These are phyloP conservation scores for Wickerhamomyces pijperi DNA, from an alignment of 805 yeast species.

Conservation along the genomic window DNA sequence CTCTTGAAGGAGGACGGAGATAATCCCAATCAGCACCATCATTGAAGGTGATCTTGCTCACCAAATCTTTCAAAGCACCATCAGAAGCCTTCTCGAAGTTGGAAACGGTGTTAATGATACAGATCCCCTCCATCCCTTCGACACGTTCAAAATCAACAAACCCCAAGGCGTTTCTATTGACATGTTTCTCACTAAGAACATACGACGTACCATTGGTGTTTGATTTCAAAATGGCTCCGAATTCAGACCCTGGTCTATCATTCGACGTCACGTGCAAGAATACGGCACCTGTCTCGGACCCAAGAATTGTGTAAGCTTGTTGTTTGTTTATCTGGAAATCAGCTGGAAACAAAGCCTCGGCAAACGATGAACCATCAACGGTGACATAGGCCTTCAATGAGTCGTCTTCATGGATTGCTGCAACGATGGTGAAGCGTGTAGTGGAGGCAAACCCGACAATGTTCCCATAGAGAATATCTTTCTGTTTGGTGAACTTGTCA, in stretches of 20 bases:
- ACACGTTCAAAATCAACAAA: conserved; percentile 84
- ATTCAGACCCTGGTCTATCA: conserved; percentile 38
- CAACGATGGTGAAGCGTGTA: conserved; percentile 64
- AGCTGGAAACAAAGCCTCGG: conserved; percentile 72
- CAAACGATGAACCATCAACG: conserved; percentile 67
- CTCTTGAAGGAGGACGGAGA: conserved; percentile 56
- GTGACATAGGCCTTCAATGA: conserved; percentile 62
- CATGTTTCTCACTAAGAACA: conserved; percentile 54
- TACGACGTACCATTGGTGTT: conserved; percentile 88
- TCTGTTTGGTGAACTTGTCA: conserved; percentile 11
- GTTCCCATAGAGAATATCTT: conserved; percentile 35
- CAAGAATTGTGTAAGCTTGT: conserved; percentile 72
- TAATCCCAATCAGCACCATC: conserved; percentile 86
- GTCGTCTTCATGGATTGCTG: conserved; percentile 34
- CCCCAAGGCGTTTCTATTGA: conserved; percentile 67
- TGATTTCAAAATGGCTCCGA: conserved; percentile 75
- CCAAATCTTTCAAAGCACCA: conserved; percentile 44
- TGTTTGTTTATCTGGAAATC: conserved; percentile 46
- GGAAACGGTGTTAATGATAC: conserved; percentile 57
- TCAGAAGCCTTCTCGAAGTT: conserved; percentile 35
- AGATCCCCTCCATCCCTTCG: conserved; percentile 76
- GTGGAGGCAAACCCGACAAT: conserved; percentile 69
- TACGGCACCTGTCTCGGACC: conserved; percentile 60
- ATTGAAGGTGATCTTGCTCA: conserved; percentile 69
- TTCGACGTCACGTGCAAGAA: conserved; percentile 76